These are phyloP conservation scores for Silene latifolia DNA, from an alignment of 148 eudicot genomes.

Conservation along the genomic window DNA sequence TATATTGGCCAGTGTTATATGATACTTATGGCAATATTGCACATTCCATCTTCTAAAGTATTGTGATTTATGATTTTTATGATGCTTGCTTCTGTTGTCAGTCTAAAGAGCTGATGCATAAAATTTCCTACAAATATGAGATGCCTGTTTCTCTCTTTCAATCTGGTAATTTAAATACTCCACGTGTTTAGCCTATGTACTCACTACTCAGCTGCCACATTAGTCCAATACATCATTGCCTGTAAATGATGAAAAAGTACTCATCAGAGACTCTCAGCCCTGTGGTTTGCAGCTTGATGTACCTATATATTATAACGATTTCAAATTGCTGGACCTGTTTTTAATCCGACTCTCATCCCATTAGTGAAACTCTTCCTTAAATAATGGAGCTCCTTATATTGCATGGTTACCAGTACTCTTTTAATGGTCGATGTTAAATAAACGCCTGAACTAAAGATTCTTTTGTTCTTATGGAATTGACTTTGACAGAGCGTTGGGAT, in stretches of 20 bases:
- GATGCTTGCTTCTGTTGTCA: neutral
- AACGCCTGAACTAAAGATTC: neutral
- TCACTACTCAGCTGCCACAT: neutral
- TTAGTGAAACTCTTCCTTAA: neutral
- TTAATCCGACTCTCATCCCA: neutral
- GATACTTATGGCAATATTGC: neutral
- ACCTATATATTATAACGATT: neutral
- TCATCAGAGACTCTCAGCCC: slow-evolving; percentile 1
- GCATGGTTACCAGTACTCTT: neutral
- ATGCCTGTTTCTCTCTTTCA: neutral
- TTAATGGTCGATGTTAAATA: neutral
- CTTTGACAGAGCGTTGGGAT: slow-evolving; percentile 58
- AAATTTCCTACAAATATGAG: slow-evolving; percentile 1
- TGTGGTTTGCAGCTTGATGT: neutral
- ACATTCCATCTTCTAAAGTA: neutral
- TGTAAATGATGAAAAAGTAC: neutral
- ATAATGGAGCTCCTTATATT: neutral
- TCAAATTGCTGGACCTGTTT: neutral
- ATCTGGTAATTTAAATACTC: neutral
- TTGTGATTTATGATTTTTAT: neutral
- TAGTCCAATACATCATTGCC: neutral
- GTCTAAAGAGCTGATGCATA: neutral
- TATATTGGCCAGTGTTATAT: neutral
- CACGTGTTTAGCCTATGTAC: neutral
- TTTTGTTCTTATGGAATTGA: slow-evolving; percentile 14